Percentiles rank a stretch among this genome's conserved stretches.
Conservation (phyloP, 805 yeast genomes). For the Candida methanosorbosa region DNA sequence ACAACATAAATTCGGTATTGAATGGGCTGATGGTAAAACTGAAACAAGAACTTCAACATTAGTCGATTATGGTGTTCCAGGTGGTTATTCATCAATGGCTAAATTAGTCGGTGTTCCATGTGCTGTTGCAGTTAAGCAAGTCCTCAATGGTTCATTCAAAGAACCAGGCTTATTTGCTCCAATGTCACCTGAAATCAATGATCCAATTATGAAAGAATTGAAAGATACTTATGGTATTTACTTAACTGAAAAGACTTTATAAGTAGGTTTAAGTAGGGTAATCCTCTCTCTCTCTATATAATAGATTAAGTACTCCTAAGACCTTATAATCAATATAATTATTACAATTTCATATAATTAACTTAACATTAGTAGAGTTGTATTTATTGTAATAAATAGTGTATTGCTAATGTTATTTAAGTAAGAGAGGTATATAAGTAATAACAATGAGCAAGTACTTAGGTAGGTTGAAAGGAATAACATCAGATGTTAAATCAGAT, state of each 20-base stretch:
- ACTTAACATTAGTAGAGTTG: too few species aligned
- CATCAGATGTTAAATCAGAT: neutral
- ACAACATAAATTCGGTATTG: constrained; percentile 97
- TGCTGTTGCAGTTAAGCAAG: constrained; percentile 87
- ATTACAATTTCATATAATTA: too few species aligned
- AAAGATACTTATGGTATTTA: constrained; percentile 84
- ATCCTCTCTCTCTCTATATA: neutral
- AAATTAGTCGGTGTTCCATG: constrained; percentile 97
- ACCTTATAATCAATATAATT: too few species aligned
- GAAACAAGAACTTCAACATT: constrained; percentile 94
- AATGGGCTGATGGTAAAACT: constrained; percentile 86
- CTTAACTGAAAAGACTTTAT: constrained; percentile 78
- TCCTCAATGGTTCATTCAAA: constrained; percentile 69
- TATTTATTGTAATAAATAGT: too few species aligned
- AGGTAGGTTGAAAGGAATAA: neutral
- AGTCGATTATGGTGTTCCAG: constrained; percentile 87
- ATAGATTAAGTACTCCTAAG: too few species aligned
- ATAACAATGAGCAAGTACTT: constrained; percentile 1
- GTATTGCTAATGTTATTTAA: too few species aligned
- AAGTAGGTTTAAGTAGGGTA: constrained; percentile 4
- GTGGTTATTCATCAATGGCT: constrained; percentile 97
- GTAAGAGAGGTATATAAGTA: too few species aligned
- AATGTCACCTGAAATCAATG: constrained; percentile 80
- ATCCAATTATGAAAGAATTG: constrained; percentile 84
- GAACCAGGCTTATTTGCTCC: constrained; percentile 90